phyloP scores from a whole-genome alignment of 441 rosid genomes.

The Hura crepitans region DNA sequence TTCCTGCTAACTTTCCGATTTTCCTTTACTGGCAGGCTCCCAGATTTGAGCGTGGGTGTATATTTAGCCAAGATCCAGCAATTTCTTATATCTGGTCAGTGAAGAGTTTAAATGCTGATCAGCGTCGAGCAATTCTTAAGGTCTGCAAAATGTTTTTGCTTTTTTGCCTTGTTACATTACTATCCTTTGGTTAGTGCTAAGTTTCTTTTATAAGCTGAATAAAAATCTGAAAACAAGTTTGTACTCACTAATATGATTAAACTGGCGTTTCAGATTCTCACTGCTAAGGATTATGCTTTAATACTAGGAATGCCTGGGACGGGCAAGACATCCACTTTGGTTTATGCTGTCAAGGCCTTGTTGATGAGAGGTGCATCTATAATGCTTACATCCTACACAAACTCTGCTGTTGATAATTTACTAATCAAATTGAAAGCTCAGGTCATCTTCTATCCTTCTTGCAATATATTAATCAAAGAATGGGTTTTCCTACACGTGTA shows the following conservation, averaged over 20 bases:
- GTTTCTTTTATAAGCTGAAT: neutral
- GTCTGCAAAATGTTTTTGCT: constrained; percentile 34
- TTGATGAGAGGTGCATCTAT: constrained; percentile 89
- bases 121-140: constrained; percentile 96
- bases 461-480: neutral
- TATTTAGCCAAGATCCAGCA: constrained; percentile 97
- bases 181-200: neutral
- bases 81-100: constrained; percentile 91
- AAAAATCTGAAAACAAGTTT: neutral
- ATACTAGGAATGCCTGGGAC: constrained; percentile 99
- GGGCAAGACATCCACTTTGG: constrained; percentile 96
- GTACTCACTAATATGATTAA: constrained; percentile 19
- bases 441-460: constrained; percentile 45
- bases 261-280: constrained; percentile 67
- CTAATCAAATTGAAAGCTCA: constrained; percentile 92
- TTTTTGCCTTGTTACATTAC: neutral
- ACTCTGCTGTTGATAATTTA: constrained; percentile 96
- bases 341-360: constrained; percentile 93
- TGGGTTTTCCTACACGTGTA: neutral
- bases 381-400: constrained; percentile 95
- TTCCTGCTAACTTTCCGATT: constrained; percentile 15
- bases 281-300: constrained; percentile 90
- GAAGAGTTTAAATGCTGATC: constrained; percentile 83
- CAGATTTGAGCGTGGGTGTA: constrained; percentile 83
- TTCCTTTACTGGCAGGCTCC: constrained; percentile 57